Conservation (phyloP, 306 rosid species). For the Bauhinia variegata region DNA sequence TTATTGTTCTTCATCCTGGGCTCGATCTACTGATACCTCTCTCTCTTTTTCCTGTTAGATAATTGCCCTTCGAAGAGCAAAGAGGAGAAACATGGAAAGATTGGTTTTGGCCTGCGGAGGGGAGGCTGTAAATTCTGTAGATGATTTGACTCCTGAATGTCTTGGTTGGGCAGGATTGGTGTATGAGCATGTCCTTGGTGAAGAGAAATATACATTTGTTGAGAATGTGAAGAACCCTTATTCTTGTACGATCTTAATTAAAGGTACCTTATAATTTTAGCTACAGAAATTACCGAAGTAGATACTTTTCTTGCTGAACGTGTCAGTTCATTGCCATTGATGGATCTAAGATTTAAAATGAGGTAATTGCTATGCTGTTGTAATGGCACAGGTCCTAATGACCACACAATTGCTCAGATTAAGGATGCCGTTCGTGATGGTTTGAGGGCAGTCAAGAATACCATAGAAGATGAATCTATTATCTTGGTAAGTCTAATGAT, state of each 20-base stretch:
- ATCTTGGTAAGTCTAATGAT: conserved; percentile 57
- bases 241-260: conserved; percentile 94
- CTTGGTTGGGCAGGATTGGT: conserved; percentile 99
- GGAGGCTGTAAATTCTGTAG: conserved; percentile 90
- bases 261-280: conserved; percentile 56
- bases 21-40: conserved; percentile 15
- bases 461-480: conserved; percentile 93
- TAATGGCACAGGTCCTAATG: conserved; percentile 84
- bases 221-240: conserved; percentile 92
- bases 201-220: conserved; percentile 91
- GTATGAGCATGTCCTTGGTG: conserved; percentile 95
- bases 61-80: conserved; percentile 95
- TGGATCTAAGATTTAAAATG: conserved; percentile 23
- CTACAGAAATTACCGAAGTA: not conserved
- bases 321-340: conserved; percentile 14
- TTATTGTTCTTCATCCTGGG: not conserved
- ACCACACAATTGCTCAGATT: conserved; percentile 97
- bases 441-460: conserved; percentile 93
- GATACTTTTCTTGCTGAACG: not conserved
- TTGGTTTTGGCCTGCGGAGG: conserved; percentile 99
- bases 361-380: conserved; percentile 32
- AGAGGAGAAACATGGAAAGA: conserved; percentile 98
- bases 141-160: conserved; percentile 85
- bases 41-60: conserved; percentile 51
- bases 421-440: conserved; percentile 99